Base-by-base conservation (phyloP, 805 yeast genomes). In the Monosporozyma aquatica region DNA sequence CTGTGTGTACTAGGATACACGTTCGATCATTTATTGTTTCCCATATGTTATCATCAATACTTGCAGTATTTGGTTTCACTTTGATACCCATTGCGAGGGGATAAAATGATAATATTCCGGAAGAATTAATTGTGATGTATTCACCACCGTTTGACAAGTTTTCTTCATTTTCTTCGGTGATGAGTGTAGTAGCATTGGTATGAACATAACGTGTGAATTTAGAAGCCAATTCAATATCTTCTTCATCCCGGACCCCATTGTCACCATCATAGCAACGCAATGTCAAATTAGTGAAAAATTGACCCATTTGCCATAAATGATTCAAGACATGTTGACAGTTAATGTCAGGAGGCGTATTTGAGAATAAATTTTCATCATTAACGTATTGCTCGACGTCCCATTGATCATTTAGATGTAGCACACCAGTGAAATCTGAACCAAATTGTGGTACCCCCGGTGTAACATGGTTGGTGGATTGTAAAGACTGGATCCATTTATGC, bases 1-100 rank as follows among this genome's bases (percentile, higher is more conserved):
- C 64, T 5, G 60, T 53, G 36, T 59, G 64, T 5, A 61, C 25
- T 37, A 61, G 37, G 1, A 61, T 43, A 44, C 62, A 58, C 34
- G 56, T 54, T 7, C 56, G 56, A 29, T 53, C 55, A 23, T 22
- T 18, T 34, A 53, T 45, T 3, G 56, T 39, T 4, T 45, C 24
- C 65, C 65, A 61, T 6, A 41, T 25, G 25, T 52, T 55, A 42
- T 59, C 61, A 22, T 51, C 53, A 2, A 50, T 34, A 17, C 54
- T 40, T n/a, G 48, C 45, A 1, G 57, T 47, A 4, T 51, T 46
- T 2, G 60, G 55, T 35, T 55, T 54, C 29, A 45, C 54, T 37
- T 44, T 52, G 10, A 59, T 51, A n/a, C 54, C 51, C 6, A 38
- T 42, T 1, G 61, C 59, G 8, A 21, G 29, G 2, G 65, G 62